Conservation (phyloP, 2,329 filamentous ascomycete species). For the Karstenula rhodostoma region DNA sequence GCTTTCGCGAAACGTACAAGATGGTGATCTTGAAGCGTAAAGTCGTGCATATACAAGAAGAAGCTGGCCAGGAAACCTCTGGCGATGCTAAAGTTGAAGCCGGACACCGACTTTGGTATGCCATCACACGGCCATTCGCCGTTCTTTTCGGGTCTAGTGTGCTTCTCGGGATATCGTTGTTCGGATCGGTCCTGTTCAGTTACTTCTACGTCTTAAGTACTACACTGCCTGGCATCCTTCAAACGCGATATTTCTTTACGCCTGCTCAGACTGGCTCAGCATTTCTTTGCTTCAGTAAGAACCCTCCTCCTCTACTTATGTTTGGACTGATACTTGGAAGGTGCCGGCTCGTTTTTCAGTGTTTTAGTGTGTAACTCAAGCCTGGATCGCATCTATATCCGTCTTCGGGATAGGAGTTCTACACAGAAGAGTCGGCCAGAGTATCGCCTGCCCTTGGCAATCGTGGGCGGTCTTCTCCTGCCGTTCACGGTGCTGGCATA, state of each 20-base stretch:
- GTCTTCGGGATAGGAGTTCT: constrained; percentile 54
- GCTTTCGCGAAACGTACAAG: constrained; percentile 69
- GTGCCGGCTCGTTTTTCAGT: constrained; percentile 58
- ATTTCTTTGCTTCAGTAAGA: constrained; percentile 64
- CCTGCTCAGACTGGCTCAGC: constrained; percentile 62
- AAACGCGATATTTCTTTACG: constrained; percentile 53
- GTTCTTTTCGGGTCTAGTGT: constrained; percentile 61
- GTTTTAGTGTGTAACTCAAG: constrained; percentile 60
- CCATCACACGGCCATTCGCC: constrained; percentile 52
- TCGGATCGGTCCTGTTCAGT: constrained; percentile 53
- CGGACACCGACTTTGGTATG: constrained; percentile 43
- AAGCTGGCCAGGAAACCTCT: constrained; percentile 18
- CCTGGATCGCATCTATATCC: constrained; percentile 64
- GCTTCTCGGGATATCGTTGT: constrained; percentile 60
- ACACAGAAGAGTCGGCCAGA: constrained; percentile 60
- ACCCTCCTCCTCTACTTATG: neutral
- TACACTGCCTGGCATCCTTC: constrained; percentile 54
- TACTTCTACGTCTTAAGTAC: constrained; percentile 59
- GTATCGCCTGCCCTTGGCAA: constrained; percentile 62
- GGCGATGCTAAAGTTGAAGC: constrained; percentile 24
- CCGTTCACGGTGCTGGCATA: constrained; percentile 58
- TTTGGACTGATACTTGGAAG: constrained; percentile 35
- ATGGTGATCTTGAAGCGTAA: constrained; percentile 58
- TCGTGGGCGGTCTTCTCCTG: constrained; percentile 57
- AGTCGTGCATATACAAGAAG: constrained; percentile 31